phyloP scores from a whole-genome alignment of 495 filamentous ascomycete species.

The Penicillium cataractarum region DNA sequence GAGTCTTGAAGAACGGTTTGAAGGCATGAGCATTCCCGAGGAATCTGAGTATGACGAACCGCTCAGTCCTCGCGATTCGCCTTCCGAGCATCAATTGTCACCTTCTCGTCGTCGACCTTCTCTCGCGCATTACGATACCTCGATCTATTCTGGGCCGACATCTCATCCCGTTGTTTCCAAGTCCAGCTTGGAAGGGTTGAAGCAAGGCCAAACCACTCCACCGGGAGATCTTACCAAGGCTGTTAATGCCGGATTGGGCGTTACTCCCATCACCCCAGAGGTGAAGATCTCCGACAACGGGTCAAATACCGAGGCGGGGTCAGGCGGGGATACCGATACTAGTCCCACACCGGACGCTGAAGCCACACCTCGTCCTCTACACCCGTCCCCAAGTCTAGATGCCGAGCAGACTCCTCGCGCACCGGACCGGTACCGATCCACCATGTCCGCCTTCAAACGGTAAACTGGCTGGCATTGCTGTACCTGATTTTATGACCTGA shows the following conservation, averaged over 20 bases:
- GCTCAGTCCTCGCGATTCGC: conserved; percentile 31
- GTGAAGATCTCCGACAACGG: conserved; percentile 24
- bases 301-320: conserved; percentile 14
- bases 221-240: conserved; percentile 27
- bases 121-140: conserved; percentile 28
- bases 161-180: conserved; percentile 12
- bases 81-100: conserved; percentile 15
- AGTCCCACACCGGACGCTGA: conserved; percentile 39
- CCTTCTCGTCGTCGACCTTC: conserved; percentile 27
- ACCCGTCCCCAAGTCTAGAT: conserved; percentile 42
- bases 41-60: conserved; percentile 39
- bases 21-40: conserved; percentile 45
- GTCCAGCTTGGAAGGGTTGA: conserved; percentile 6
- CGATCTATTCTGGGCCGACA: conserved; percentile 28
- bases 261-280: conserved; percentile 36
- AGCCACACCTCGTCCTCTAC: conserved; percentile 44
- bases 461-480: conserved; percentile 3
- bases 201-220: conserved; percentile 41
- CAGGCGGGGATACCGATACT: conserved; percentile 30
- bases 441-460: conserved; percentile 18
- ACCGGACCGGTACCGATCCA: conserved; percentile 72
- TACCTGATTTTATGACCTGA: conserved; percentile 8
- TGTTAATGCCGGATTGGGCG: neutral
- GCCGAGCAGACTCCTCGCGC: conserved; percentile 70
- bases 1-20: conserved; percentile 39